phyloP scores from a whole-genome alignment of 768 basidiomycete species.

The Suillus americanus region DNA sequence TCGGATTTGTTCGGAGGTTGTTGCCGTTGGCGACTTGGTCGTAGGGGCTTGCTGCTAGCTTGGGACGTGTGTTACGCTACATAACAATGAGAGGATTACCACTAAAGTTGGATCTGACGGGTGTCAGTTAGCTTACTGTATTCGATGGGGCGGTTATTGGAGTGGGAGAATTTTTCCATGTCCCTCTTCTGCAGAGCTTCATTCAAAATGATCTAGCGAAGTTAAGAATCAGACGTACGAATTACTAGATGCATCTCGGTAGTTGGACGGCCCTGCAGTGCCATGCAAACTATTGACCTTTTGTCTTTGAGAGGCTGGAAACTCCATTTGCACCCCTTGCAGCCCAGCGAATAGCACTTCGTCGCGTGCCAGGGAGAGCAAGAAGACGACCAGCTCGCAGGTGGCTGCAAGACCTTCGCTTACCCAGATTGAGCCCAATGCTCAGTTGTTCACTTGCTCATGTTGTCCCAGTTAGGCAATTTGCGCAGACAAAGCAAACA shows the following conservation, averaged over 20 bases:
- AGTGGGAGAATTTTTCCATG: conserved; percentile 24
- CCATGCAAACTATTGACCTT: conserved; percentile 14
- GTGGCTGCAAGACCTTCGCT: conserved; percentile 2
- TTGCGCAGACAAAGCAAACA: background rate
- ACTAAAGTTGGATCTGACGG: background rate
- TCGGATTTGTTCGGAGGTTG: conserved; percentile 20
- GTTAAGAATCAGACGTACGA: conserved; percentile 12
- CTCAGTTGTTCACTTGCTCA: conserved; percentile 1
- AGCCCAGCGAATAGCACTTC: background rate
- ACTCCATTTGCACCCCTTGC: background rate
- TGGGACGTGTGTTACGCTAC: background rate
- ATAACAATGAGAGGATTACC: background rate
- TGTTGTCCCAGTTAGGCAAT: background rate
- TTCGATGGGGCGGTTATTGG: conserved; percentile 18
- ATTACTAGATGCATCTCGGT: conserved; percentile 30
- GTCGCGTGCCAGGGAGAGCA: background rate
- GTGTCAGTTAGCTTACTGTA: conserved; percentile 15
- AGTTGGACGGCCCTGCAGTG: conserved; percentile 16
- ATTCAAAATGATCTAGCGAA: conserved; percentile 9
- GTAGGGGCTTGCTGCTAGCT: background rate
- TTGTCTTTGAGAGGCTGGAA: conserved; percentile 9
- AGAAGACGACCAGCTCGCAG: background rate
- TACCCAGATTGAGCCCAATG: conserved; percentile 2
- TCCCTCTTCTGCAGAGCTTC: background rate
- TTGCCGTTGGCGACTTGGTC: background rate